These are phyloP conservation scores for Tulasnella sp. DNA, from an alignment of 768 basidiomycete species.

Conservation along the genomic window DNA sequence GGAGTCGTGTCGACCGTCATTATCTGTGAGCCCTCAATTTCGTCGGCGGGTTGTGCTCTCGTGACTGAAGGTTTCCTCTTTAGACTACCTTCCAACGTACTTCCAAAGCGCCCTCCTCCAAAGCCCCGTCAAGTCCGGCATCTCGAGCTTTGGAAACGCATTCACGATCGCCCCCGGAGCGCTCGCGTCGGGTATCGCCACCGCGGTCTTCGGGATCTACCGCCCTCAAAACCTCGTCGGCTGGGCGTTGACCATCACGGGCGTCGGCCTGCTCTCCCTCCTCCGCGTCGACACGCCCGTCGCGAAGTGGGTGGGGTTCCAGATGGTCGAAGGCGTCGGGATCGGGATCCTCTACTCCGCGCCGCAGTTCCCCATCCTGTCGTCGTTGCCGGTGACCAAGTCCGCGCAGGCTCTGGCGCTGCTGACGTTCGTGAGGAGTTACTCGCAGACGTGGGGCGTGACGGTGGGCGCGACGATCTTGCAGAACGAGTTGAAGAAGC, in stretches of 20 bases:
- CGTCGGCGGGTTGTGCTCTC: background rate
- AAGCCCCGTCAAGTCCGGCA: constrained; percentile 29
- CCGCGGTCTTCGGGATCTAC: constrained; percentile 29
- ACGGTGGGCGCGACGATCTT: constrained; percentile 20
- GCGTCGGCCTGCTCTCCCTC: constrained; percentile 27
- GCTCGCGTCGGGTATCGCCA: constrained; percentile 29
- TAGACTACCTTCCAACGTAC: constrained; percentile 21
- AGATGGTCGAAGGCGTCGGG: constrained; percentile 7
- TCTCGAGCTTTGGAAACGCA: constrained; percentile 29
- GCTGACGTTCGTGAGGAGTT: constrained; percentile 22
- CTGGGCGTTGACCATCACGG: constrained; percentile 28
- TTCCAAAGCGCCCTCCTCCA: constrained; percentile 29
- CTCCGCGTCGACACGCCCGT: background rate
- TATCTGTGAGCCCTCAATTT: constrained; percentile 1
- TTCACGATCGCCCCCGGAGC: constrained; percentile 31
- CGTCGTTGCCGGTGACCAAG: constrained; percentile 15
- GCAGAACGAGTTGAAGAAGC: no score
- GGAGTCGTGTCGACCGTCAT: constrained; percentile 2
- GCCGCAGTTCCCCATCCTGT: constrained; percentile 23
- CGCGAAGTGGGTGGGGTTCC: constrained; percentile 3
- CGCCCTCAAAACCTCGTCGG: constrained; percentile 27
- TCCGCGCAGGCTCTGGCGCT: constrained; percentile 17
- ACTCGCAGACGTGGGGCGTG: constrained; percentile 36
- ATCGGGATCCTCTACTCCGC: constrained; percentile 11
- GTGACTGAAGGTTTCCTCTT: background rate